Evolutionary conservation across 2,329 filamentous ascomycete genomes (phyloP), one percentile per base, ranked within the genome.

Genomic region (Diaporthe citri): DNA sequence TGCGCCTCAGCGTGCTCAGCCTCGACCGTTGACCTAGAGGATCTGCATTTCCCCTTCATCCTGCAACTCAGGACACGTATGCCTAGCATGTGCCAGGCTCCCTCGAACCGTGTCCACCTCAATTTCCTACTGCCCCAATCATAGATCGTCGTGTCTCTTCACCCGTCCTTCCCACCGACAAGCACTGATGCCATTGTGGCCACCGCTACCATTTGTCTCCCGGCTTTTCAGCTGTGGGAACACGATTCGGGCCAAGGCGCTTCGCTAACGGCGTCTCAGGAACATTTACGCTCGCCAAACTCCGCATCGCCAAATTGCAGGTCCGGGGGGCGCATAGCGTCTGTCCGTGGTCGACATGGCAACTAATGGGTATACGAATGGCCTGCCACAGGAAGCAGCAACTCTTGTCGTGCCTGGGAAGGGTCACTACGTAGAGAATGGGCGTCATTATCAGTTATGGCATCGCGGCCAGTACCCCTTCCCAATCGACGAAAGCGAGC

Each of bases 401-500:
- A 34, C 25, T 6, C 25, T 13, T 13, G 48, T 36, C 48, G 46
- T 25, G 41, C 48, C 51, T 59, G 75, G 73, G 10, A 59, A 56
- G 15, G 75, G 60, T 4, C 13, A 51, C 12, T 75, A 70, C n/a
- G 22, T 20, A 51, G 90, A 91, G 79, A 89, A 91, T 80, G 89
- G 88, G 71, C 87, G 90, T 71, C 81, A 82, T 67, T 91, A 90
- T 80, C 89, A 91, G 81, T 87, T 87, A 72, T 91, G 85, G 80
- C 87, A 88, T 76, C 85, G 84, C 79, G 90, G 90, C 76, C 85
- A 89, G 52, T 92, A 92, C 82, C 85, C 90, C 84, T 87, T 90
- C 74, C 90, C 90, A 20, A 91, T 90, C 81, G 90, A 92, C 79
- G 89, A 87, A 82, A 83, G 84, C 75, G 90, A 92, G 80, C 88